Conservation (phyloP, 2,329 filamentous ascomycete genomes). For the Fusarium floridanum region DNA sequence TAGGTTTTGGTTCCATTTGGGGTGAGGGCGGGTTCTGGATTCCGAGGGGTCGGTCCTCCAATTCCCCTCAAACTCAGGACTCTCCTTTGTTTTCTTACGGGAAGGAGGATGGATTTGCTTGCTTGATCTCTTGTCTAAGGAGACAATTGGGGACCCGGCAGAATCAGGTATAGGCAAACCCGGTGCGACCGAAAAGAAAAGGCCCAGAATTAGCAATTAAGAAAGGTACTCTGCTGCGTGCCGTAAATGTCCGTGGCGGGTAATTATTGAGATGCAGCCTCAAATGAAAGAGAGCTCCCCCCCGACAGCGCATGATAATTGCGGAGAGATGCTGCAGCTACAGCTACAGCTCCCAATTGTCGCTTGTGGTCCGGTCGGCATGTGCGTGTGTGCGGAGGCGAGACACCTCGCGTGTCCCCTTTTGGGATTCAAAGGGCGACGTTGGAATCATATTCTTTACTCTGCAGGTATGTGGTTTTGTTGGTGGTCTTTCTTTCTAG, state of each 20-base stretch:
- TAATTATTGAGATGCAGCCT: constrained; percentile 36
- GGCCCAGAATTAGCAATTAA: neutral
- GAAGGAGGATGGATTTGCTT: constrained; percentile 9
- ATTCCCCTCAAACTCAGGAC: constrained; percentile 45
- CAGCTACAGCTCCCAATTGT: constrained; percentile 18
- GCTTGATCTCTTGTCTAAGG: neutral
- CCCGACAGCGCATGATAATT: constrained; percentile 17
- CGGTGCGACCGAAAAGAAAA: neutral
- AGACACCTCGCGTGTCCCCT: constrained; percentile 20
- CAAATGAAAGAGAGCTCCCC: constrained; percentile 17
- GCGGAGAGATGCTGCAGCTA: constrained; percentile 25
- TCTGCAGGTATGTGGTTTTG: neutral
- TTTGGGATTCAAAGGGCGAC: constrained; percentile 7
- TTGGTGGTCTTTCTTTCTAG: neutral
- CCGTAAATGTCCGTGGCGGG: constrained; percentile 32
- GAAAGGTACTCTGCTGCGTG: neutral
- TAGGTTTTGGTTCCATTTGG: neutral
- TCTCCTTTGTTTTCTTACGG: constrained; percentile 30
- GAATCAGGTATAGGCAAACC: constrained; percentile 4
- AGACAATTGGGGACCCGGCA: neutral
- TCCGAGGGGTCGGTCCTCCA: constrained; percentile 42
- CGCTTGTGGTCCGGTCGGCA: constrained; percentile 27
- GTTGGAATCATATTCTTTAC: constrained; percentile 9
- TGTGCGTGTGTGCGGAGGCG: constrained; percentile 30
- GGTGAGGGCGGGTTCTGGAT: constrained; percentile 27